phyloP scores from a whole-genome alignment of 441 rosid species.

The Bocquillonia castaneifolia region DNA sequence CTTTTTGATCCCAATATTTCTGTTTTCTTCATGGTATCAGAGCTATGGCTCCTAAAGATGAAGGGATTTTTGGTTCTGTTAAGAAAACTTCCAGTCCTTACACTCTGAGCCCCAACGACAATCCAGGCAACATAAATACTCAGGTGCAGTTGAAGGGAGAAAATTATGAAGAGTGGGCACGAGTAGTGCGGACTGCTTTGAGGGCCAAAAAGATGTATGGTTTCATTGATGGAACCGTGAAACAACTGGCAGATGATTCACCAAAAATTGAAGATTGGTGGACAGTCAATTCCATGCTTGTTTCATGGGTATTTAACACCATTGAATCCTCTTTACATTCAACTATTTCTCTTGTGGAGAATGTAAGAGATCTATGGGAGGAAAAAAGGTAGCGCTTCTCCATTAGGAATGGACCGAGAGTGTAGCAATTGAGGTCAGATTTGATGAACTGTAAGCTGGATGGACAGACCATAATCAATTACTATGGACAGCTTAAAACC shows the following conservation, averaged over 20 bases:
- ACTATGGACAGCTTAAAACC: background rate
- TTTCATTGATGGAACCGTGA: slow-evolving; percentile 19
- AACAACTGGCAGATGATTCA: background rate
- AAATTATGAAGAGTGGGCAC: background rate
- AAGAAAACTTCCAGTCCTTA: background rate
- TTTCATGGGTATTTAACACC: slow-evolving; percentile 18
- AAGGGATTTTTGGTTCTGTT: background rate
- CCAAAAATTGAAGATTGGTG: slow-evolving; percentile 11
- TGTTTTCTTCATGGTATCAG: background rate
- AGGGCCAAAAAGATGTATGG: background rate
- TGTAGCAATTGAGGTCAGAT: slow-evolving; percentile 3
- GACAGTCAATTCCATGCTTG: slow-evolving; percentile 18
- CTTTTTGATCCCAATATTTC: no score
- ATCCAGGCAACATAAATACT: background rate
- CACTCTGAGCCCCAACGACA: background rate
- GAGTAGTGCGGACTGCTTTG: background rate
- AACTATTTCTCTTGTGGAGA: slow-evolving; percentile 12
- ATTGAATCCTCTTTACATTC: slow-evolving; percentile 11
- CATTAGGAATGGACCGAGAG: slow-evolving; percentile 4
- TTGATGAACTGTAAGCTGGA: background rate
- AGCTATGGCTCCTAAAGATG: background rate
- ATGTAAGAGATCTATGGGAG: slow-evolving; percentile 12
- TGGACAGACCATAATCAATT: background rate
- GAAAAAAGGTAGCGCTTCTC: slow-evolving; percentile 13
- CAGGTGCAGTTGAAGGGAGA: background rate